These are phyloP conservation scores for Carex littledalei DNA, from an alignment of 176 grass and related monocot species.

Conservation along the genomic window DNA sequence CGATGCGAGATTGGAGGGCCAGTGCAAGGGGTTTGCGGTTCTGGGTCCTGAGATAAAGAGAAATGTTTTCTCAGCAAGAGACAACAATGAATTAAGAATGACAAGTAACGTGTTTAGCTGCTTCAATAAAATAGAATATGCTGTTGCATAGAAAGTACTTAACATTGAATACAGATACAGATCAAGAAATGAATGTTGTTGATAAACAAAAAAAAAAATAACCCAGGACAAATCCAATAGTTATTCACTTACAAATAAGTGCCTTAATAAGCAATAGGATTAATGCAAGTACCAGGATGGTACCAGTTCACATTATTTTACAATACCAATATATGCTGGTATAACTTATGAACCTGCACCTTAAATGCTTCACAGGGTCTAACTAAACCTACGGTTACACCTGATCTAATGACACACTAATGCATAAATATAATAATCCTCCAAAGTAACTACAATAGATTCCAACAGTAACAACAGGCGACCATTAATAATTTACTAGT, in stretches of 20 bases:
- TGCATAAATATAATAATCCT: neutral
- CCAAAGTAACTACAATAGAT: neutral
- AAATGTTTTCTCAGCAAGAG: neutral
- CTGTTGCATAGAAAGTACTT: neutral
- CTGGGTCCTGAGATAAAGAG: conserved; percentile 25
- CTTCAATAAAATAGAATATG: neutral
- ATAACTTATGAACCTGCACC: neutral
- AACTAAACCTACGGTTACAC: neutral
- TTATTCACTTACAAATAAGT: neutral
- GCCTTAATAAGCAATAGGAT: neutral
- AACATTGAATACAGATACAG: neutral
- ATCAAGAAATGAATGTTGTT: neutral
- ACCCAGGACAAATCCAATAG: neutral
- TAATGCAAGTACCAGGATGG: neutral
- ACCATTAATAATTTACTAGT: neutral
- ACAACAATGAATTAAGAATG: neutral
- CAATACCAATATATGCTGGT: neutral
- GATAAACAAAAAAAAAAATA: neutral
- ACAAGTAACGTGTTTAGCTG: neutral
- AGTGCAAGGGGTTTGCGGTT: conserved; percentile 61
- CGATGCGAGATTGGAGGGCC: conserved; percentile 83
- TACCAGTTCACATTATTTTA: neutral
- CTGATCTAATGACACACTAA: neutral
- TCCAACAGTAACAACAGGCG: neutral
- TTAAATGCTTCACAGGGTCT: neutral